Percentiles rank a stretch among this genome's conserved stretches.
Conservation (phyloP, 257 asterid species). For the Catharanthus roseus region DNA sequence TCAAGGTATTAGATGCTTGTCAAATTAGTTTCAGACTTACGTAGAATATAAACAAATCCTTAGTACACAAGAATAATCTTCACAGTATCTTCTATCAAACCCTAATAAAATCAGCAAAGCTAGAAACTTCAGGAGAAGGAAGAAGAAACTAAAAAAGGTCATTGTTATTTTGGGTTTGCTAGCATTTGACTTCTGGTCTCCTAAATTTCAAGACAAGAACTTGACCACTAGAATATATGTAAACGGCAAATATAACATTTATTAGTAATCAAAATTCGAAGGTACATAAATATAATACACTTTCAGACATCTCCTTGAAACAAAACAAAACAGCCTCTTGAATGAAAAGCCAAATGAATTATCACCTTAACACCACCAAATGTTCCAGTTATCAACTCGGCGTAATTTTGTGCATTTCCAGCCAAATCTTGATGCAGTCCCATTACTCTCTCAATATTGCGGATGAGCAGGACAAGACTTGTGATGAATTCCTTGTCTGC, state of each 20-base stretch:
- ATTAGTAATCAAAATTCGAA: background rate
- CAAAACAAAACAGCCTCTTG: background rate
- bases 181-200: too few species aligned
- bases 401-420: slow-evolving; percentile 38
- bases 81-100: background rate
- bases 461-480: slow-evolving; percentile 52
- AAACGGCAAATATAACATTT: background rate
- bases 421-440: slow-evolving; percentile 54
- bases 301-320: background rate
- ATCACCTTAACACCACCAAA: slow-evolving; percentile 84
- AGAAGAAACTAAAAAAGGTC: background rate
- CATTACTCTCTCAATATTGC: slow-evolving; percentile 44
- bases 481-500: slow-evolving; percentile 60
- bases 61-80: background rate
- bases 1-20: background rate
- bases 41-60: background rate
- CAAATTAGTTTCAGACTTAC: background rate
- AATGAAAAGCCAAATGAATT: background rate
- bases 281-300: background rate
- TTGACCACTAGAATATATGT: too few species aligned
- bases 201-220: too few species aligned
- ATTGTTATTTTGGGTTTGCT: too few species aligned
- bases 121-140: background rate
- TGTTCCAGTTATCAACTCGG: slow-evolving; percentile 75
- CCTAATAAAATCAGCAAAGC: background rate